Evolutionary conservation across 371 early-diverging fungal genomes (phyloP).

Genomic region (Circinella minor): DNA sequence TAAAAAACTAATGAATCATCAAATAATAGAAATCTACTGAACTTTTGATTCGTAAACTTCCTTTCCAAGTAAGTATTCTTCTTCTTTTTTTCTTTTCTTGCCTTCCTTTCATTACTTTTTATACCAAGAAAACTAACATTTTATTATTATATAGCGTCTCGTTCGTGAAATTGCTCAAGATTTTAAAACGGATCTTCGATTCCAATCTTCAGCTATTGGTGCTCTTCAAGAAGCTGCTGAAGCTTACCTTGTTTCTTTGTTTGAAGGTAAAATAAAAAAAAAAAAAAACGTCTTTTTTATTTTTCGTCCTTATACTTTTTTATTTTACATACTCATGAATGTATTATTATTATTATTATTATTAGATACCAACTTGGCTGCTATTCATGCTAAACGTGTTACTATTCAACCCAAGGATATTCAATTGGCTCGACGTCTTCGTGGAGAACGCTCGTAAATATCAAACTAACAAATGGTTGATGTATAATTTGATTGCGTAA

Average conservation of each 20-base stretch:
- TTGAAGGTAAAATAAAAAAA: constrained; percentile 64
- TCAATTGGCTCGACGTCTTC: constrained; percentile 95
- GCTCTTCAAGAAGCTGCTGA: constrained; percentile 99
- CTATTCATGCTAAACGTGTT: constrained; percentile 99
- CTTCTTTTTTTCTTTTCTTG: no score
- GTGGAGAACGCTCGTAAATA: constrained; percentile 86
- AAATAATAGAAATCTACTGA: constrained; percentile 86
- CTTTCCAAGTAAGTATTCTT: constrained; percentile 79
- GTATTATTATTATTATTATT: constrained; percentile 59
- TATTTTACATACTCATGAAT: neutral
- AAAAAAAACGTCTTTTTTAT: no score
- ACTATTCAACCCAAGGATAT: constrained; percentile 99
- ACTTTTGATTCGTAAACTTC: constrained; percentile 96
- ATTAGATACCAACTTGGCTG: constrained; percentile 99
- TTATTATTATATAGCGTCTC: constrained; percentile 57
- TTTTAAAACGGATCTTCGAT: constrained; percentile 97
- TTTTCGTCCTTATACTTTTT: neutral
- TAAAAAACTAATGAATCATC: neutral
- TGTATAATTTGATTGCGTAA: no score
- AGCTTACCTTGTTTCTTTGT: constrained; percentile 95
- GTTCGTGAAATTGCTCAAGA: constrained; percentile 96
- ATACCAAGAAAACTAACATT: neutral
- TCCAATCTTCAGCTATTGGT: constrained; percentile 97
- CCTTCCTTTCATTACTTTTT: neutral
- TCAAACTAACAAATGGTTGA: neutral